phyloP scores from a whole-genome alignment of 176 grass and related monocot species.

The Eremochloa ophiuroides region DNA sequence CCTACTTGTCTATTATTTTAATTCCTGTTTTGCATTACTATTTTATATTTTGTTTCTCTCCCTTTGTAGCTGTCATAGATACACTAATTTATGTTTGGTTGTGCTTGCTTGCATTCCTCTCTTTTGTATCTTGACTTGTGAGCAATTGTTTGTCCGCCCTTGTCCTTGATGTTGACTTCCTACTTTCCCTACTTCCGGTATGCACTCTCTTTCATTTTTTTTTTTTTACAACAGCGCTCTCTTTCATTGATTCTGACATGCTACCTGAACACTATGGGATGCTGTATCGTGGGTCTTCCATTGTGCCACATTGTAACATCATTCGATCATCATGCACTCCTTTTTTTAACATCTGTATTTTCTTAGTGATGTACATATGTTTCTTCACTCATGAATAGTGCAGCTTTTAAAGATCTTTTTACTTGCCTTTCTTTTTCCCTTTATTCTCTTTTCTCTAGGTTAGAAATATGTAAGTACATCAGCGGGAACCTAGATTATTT shows the following conservation, averaged over 20 bases:
- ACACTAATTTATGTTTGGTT: conserved; percentile 1
- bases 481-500: background rate
- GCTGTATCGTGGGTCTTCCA: conserved; percentile 4
- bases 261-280: conserved; percentile 41
- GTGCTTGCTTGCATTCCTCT: conserved; percentile 18
- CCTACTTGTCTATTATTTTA: background rate
- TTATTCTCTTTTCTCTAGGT: background rate
- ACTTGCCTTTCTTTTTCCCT: background rate
- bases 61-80: background rate
- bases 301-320: conserved; percentile 11
- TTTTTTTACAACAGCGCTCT: too few relatives aligned
- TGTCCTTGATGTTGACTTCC: conserved; percentile 40
- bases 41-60: background rate
- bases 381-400: background rate
- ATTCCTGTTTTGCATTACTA: conserved; percentile 18
- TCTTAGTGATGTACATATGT: background rate
- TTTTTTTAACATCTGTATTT: background rate
- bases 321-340: background rate
- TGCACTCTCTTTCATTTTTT: too few relatives aligned
- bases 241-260: conserved; percentile 43
- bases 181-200: conserved; percentile 29
- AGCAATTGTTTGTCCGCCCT: conserved; percentile 30
- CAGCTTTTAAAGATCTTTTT: background rate
- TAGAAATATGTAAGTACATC: background rate
- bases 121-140: conserved; percentile 37